These are phyloP conservation scores for Lachancea fermentati DNA, from an alignment of 805 yeast genomes.

Conservation along the genomic window DNA sequence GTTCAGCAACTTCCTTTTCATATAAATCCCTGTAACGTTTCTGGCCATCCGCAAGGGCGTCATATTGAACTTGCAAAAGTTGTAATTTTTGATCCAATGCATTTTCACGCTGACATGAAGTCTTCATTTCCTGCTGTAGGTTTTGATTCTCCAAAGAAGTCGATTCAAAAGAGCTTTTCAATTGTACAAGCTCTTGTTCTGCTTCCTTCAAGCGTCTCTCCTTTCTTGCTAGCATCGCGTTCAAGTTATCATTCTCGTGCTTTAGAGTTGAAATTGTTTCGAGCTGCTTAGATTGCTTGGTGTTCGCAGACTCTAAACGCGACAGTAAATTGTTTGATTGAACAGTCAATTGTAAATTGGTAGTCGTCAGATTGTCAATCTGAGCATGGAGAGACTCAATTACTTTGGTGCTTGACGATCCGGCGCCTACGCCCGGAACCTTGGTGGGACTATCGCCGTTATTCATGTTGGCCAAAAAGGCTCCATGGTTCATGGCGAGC, in stretches of 20 bases:
- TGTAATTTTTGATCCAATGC: slow-evolving; percentile 13
- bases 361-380: slow-evolving; percentile 47
- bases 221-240: slow-evolving; percentile 61
- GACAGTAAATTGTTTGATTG: slow-evolving; percentile 46
- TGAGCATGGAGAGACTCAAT: slow-evolving; percentile 41
- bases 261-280: slow-evolving; percentile 54
- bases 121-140: slow-evolving; percentile 4
- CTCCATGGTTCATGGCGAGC: slow-evolving; percentile 23
- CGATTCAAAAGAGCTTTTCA: slow-evolving; percentile 11
- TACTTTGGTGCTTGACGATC: slow-evolving; percentile 29
- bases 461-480: slow-evolving; percentile 25
- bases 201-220: slow-evolving; percentile 63
- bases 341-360: slow-evolving; percentile 33
- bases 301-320: slow-evolving; percentile 41
- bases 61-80: slow-evolving; percentile 20
- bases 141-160: slow-evolving; percentile 4
- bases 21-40: slow-evolving; percentile 21
- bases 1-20: slow-evolving; percentile 16
- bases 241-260: slow-evolving; percentile 73
- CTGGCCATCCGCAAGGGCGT: slow-evolving; percentile 24
- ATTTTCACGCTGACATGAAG: slow-evolving; percentile 8
- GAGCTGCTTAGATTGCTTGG: slow-evolving; percentile 43
- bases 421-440: slow-evolving; percentile 3
- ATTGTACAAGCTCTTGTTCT: slow-evolving; percentile 39
- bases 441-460: slow-evolving; percentile 17